Evolutionary conservation across 331 rosid species (phyloP), one percentile per base, ranked within the genome.

Genomic region (Ulmus americana): DNA sequence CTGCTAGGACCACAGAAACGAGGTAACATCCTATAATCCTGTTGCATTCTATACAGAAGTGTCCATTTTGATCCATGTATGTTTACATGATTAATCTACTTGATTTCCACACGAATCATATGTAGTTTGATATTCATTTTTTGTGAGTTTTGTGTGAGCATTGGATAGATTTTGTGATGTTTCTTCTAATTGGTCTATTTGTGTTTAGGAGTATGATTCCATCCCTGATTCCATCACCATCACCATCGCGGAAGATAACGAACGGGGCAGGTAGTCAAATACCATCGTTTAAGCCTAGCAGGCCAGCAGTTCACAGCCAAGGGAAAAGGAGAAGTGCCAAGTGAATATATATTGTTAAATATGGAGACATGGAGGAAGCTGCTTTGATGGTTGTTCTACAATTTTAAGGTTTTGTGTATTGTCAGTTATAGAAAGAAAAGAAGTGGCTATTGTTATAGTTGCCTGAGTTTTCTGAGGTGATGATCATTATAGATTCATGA

Each of bases 161-260:
- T 28, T 28, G 35, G 35, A 28, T 28, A 28, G 35, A 28, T 28
- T 28, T 28, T 28, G 35, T 28, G 35, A 28, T 3, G 35, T 28
- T 28, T 28, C 35, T 28, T 28, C 35, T 28, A 61, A 48, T 35
- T 11, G 38, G 10, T 20, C 63, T 52, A 6, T 39, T 0, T 45
- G 6, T 61, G 49, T 4, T 39, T 59, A 90, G 96, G 83, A 85
- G 91, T 61, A 65, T 80, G 77, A 86, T 84, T 70, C 96, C 96
- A 61, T 90, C 96, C 39, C 70, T 79, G 62, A 81, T 85, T 84
- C 99, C 97, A 57, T 15, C 80, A 1, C 88, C 97, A 58, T 9
- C 79, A 1, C 81, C 94, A 3, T 77, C 95, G 39, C 78, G 85
- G 77, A 94, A 77, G 76, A 73, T 72, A 43, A 64, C 79, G 64